Evolutionary conservation across 306 rosid genomes (phyloP).

Genomic region (Potentilla sterilis): DNA sequence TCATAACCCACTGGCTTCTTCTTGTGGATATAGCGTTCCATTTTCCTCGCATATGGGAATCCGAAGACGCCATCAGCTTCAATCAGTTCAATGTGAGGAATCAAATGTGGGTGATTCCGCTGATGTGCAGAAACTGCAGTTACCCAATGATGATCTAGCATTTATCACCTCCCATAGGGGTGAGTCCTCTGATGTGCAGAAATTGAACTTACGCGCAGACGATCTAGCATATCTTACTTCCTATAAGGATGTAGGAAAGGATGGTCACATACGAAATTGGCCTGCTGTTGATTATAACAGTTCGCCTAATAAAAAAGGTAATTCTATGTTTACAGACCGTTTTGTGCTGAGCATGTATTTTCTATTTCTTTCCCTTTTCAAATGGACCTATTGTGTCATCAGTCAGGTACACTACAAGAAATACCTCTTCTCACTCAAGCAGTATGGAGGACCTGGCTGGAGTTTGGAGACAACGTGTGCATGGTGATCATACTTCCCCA

Average conservation of each 20-base stretch:
- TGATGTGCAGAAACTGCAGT: conserved; percentile 25
- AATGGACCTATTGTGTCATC: conserved; percentile 33
- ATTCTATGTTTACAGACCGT: conserved; percentile 23
- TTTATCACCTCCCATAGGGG: conserved; percentile 24
- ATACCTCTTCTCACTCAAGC: conserved; percentile 41
- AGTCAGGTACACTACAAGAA: conserved; percentile 32
- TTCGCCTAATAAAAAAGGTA: conserved; percentile 29
- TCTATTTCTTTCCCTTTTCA: conserved; percentile 12
- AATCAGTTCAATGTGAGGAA: conserved; percentile 36
- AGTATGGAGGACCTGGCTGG: conserved; percentile 41
- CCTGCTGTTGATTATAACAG: conserved; percentile 10
- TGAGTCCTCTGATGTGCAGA: conserved; percentile 18
- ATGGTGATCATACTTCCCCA: conserved; percentile 32
- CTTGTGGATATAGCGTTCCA: conserved; percentile 26
- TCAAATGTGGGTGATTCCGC: conserved; percentile 16
- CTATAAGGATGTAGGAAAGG: conserved; percentile 27
- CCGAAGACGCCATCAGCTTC: conserved; percentile 38
- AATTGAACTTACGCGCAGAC: conserved; percentile 22
- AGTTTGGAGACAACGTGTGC: conserved; percentile 30
- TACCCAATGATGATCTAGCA: conserved; percentile 20
- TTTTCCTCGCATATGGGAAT: conserved; percentile 42
- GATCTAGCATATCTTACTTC: conserved; percentile 23
- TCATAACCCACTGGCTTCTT: conserved; percentile 41
- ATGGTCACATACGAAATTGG: conserved; percentile 16
- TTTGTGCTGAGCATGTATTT: conserved; percentile 49